Conservation (phyloP, 352 stramenopile species). For the Aphanomyces euteiches region DNA sequence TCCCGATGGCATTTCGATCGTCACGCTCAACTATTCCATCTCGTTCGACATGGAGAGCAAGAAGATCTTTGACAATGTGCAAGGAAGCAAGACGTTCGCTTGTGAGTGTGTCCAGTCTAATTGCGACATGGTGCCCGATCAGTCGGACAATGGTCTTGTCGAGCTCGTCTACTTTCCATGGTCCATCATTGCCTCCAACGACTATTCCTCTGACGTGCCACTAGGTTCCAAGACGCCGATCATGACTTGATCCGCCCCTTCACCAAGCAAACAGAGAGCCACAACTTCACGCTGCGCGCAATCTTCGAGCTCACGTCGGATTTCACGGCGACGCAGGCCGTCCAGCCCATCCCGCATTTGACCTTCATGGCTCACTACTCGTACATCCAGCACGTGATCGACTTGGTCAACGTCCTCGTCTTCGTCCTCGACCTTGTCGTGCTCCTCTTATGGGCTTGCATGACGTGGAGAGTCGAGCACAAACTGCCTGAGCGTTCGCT, state of each 20-base stretch:
- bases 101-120: background rate
- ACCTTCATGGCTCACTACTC: constrained; percentile 17
- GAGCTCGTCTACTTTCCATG: constrained; percentile 26
- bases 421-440: constrained; percentile 23
- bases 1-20: background rate
- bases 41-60: constrained; percentile 23
- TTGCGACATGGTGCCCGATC: constrained; percentile 9
- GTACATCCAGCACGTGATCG: constrained; percentile 24
- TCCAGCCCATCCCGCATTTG: constrained; percentile 23
- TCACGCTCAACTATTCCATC: constrained; percentile 17
- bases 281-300: constrained; percentile 14
- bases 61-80: constrained; percentile 24
- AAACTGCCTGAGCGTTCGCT: constrained; percentile 14
- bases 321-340: background rate
- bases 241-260: constrained; percentile 17
- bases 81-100: constrained; percentile 2
- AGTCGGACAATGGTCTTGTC: constrained; percentile 17
- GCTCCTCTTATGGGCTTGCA: constrained; percentile 4
- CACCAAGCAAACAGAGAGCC: background rate
- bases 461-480: background rate
- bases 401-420: constrained; percentile 20
- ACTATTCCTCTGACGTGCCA: background rate
- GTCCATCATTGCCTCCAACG: background rate
- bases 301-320: constrained; percentile 1
- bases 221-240: constrained; percentile 18